phyloP scores from a whole-genome alignment of 257 asterid species.

The Solanum clarkiae region DNA sequence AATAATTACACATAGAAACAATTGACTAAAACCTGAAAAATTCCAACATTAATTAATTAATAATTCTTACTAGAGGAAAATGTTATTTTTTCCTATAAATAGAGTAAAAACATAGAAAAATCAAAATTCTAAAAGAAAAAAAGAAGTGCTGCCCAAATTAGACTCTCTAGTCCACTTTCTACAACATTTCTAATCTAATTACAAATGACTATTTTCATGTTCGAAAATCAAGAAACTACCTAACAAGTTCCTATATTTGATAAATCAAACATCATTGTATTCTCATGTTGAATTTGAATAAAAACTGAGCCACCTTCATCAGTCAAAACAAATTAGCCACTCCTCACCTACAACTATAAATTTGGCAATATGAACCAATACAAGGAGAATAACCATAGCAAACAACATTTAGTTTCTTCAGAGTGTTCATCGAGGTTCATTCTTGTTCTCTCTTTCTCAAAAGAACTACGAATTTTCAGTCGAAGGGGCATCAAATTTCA shows the following conservation, averaged over 20 bases:
- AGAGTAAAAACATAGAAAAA: neutral
- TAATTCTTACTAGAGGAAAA: neutral
- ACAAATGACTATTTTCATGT: neutral
- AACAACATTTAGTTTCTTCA: neutral
- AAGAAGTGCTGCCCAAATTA: conserved; percentile 8
- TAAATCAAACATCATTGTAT: neutral
- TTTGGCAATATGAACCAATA: neutral
- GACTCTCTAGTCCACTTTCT: conserved; percentile 13
- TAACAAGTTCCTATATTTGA: conserved; percentile 12
- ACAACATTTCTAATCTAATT: neutral
- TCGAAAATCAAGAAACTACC: conserved; percentile 15
- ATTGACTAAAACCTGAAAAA: neutral
- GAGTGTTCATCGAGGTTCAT: neutral
- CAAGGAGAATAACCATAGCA: neutral
- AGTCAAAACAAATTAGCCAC: neutral
- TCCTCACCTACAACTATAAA: neutral
- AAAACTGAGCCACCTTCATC: neutral
- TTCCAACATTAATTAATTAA: neutral
- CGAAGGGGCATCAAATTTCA: neutral
- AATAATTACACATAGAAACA: neutral
- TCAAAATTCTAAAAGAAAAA: neutral
- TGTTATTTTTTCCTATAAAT: neutral
- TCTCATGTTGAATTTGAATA: conserved; percentile 13
- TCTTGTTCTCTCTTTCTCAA: neutral
- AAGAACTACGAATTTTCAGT: too few species aligned